Base-by-base conservation (phyloP, 2,329 filamentous ascomycete genomes). In the Neonectria ditissima region DNA sequence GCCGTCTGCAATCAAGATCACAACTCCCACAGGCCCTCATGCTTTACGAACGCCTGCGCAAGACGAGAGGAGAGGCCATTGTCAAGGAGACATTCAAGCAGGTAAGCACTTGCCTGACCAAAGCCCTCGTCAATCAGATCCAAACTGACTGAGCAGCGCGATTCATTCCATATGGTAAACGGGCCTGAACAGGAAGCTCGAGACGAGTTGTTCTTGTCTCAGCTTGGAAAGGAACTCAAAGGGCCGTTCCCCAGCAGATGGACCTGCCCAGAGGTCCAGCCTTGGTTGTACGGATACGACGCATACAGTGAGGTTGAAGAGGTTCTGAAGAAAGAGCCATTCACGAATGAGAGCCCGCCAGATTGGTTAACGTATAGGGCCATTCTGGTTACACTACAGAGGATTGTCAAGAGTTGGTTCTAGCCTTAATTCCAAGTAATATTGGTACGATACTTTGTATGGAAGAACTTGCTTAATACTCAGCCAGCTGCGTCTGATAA, bases 251-350 rank as follows among this genome's bases (percentile, higher is more conserved):
- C 89, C 88, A 71, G 66, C 11, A 55, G 66, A 6, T 70, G 89
- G 85, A 87, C 85, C 2, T 90, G 88, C 71, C 87, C 87, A 0
- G 79, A 85, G 34, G 83, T 88, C 0, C 88, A 91, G 74, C 83
- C 84, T 0, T 91, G 88, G 86, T 66, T 91, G 50, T 91, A 87
- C 68, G 87, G 88, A 0, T 91, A 91, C 65, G 86, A 91, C 75
- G 86, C 87, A 4, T 83, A 84, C 62, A 77, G 78, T 28, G 87
- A 89, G 69, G 86, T 84, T 1, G 81, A 86, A 56, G 77, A 80
- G 11, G 64, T 59, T 13, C 18, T 64, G 3, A 37, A 41, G 16
- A 64, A 66, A 20, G 60, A 60, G 10, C 60, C 64, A 14, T 59
- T 63, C 18, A 34, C 22, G 26, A 24, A 52, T 4, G 52, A 41